phyloP scores from a whole-genome alignment of 352 stramenopile genomes.

The Globisporangium camurandrum region DNA sequence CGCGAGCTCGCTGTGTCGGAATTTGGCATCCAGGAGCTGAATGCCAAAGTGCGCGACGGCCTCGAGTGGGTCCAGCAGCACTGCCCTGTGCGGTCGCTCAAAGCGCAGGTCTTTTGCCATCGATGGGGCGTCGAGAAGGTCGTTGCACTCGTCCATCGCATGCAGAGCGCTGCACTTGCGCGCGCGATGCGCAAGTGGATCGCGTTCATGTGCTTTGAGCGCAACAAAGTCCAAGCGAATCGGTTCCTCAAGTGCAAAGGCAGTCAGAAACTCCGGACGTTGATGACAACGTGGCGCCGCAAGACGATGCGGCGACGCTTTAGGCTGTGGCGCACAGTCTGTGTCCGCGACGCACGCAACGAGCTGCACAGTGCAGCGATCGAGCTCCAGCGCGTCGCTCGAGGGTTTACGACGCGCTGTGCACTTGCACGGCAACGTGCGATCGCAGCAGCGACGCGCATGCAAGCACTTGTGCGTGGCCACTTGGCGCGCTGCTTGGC shows the following conservation, averaged over 20 bases:
- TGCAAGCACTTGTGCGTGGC: slow-evolving; percentile 53
- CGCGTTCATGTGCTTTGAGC: slow-evolving; percentile 55
- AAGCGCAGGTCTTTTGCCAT: slow-evolving; percentile 80
- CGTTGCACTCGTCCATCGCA: slow-evolving; percentile 54
- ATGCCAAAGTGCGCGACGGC: slow-evolving; percentile 65
- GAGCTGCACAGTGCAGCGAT: slow-evolving; percentile 55
- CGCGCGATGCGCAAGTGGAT: slow-evolving; percentile 66
- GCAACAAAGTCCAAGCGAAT: slow-evolving; percentile 72
- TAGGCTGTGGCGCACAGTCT: slow-evolving; percentile 39
- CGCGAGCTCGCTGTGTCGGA: slow-evolving; percentile 74
- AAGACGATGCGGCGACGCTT: slow-evolving; percentile 43
- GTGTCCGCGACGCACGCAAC: slow-evolving; percentile 36
- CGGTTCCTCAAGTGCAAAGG: slow-evolving; percentile 82
- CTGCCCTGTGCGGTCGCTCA: slow-evolving; percentile 71
- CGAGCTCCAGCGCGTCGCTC: slow-evolving; percentile 61
- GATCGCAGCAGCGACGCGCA: slow-evolving; percentile 22
- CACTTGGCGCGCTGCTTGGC: slow-evolving; percentile 19
- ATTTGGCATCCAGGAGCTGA: slow-evolving; percentile 68
- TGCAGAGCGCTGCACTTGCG: slow-evolving; percentile 63
- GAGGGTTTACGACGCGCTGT: slow-evolving; percentile 37
- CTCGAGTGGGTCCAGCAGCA: slow-evolving; percentile 83
- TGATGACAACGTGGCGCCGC: slow-evolving; percentile 60
- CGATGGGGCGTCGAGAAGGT: slow-evolving; percentile 83
- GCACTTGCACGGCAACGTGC: slow-evolving; percentile 15
- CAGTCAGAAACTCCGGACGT: slow-evolving; percentile 51